Percentiles rank a stretch among this genome's conserved stretches.
These are phyloP conservation scores for Claviceps fusiformis DNA, from an alignment of 2,329 filamentous ascomycete genomes.

Conservation along the genomic window DNA sequence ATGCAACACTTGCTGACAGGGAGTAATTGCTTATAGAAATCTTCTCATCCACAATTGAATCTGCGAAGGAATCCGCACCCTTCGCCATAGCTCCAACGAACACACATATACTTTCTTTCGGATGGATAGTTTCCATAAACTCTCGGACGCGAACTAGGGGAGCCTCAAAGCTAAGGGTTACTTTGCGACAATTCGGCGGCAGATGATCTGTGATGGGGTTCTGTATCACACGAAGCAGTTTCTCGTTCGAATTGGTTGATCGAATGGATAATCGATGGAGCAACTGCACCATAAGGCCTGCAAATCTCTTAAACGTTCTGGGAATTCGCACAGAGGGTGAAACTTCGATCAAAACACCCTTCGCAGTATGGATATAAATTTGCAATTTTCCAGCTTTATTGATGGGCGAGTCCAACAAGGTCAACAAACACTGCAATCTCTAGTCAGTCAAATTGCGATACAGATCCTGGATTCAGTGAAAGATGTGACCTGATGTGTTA, in stretches of 20 bases:
- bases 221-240: slow-evolving; percentile 91
- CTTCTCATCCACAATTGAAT: slow-evolving; percentile 87
- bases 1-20: slow-evolving; percentile 91
- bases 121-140: slow-evolving; percentile 66
- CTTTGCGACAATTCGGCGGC: slow-evolving; percentile 92
- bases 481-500: slow-evolving; percentile 76
- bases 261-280: slow-evolving; percentile 91
- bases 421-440: slow-evolving; percentile 69
- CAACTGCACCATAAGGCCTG: slow-evolving; percentile 95
- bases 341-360: slow-evolving; percentile 93
- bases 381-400: slow-evolving; percentile 97
- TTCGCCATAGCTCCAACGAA: slow-evolving; percentile 99
- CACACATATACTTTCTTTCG: slow-evolving; percentile 89
- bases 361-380: slow-evolving; percentile 97
- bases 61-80: slow-evolving; percentile 88
- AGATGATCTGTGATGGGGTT: slow-evolving; percentile 97
- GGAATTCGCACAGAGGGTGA: slow-evolving; percentile 97
- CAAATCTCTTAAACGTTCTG: slow-evolving; percentile 96
- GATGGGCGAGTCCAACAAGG: slow-evolving; percentile 90
- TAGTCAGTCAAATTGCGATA: slow-evolving; percentile 27
- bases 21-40: slow-evolving; percentile 98
- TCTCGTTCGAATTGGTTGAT: slow-evolving; percentile 93
- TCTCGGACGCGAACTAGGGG: slow-evolving; percentile 76
- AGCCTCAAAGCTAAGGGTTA: slow-evolving; percentile 90
- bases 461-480: slow-evolving; percentile 1